phyloP scores from a whole-genome alignment of 495 filamentous ascomycete genomes.

The Cudoniella acicularis region DNA sequence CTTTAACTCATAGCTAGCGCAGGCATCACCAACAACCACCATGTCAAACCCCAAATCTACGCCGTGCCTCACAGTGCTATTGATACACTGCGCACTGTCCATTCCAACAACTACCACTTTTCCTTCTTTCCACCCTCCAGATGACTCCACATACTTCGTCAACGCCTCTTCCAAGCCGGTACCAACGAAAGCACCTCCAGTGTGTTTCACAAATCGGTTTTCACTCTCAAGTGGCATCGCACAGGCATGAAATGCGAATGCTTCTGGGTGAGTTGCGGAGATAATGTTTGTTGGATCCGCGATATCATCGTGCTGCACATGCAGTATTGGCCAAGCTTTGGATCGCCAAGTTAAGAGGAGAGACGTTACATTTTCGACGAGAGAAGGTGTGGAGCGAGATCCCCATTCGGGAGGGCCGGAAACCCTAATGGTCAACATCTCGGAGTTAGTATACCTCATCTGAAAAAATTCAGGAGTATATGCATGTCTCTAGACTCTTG shows the following conservation, averaged over 20 bases:
- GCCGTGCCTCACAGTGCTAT: constrained; percentile 14
- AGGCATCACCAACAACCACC: constrained; percentile 17
- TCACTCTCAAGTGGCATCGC: constrained; percentile 5
- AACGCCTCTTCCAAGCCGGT: constrained; percentile 5
- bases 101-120: constrained; percentile 17
- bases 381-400: constrained; percentile 15
- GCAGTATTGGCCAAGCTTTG: constrained; percentile 11
- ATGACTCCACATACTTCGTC: neutral
- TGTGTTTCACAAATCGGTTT: constrained; percentile 14
- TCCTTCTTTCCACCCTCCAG: neutral
- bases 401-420: constrained; percentile 9
- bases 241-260: constrained; percentile 8
- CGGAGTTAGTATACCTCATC: too few relatives aligned
- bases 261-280: constrained; percentile 5
- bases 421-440: too few relatives aligned
- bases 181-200: constrained; percentile 13
- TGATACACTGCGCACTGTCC: constrained; percentile 19
- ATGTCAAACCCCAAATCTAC: constrained; percentile 18
- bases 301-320: constrained; percentile 20
- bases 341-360: constrained; percentile 13
- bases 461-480: too few relatives aligned
- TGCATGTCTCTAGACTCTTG: too few relatives aligned
- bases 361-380: constrained; percentile 10
- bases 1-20: constrained; percentile 13
- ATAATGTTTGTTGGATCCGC: constrained; percentile 6